Evolutionary conservation across 257 asterid genomes (phyloP), one percentile per base, ranked within the genome.

Genomic region (Lantana camara): DNA sequence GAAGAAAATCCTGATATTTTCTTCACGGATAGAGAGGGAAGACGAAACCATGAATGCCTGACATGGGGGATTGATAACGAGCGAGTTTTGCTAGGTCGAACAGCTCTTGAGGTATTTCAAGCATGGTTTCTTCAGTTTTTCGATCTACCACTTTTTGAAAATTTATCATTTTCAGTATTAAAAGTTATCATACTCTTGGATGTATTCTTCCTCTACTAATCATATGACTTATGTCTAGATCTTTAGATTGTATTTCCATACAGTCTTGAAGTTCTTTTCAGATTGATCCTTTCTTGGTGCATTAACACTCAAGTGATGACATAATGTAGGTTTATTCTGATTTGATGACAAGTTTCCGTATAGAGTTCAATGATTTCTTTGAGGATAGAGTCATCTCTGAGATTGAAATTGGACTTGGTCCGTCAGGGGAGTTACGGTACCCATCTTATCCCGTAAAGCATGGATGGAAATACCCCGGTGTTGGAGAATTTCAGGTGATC

Each of bases 391-490:
- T 80, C 29, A 84, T 90, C 57, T 68, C 88, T 50, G 90, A 81
- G 61, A 85, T 90, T 66, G 95, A 90, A 83, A 79, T 90, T 44
- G 97, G 97, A 57, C 85, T 90, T 37, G 97, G 97, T 53, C 83
- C 96, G 22, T 84, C 92, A 57, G 96, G 95, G 64, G 96, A 86
- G 73, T 73, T 89, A 48, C 87, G 95, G 0, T 89, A 84, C 69
- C 96, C 96, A 54, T 86, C 96, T 19, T 83, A 86, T 70, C 88
- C 96, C 23, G 88, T 86, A 46, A 79, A 80, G 45, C 83, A 79
- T 72, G 92, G 88, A 27, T 89, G 96, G 96, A 68, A 77, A 47
- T 86, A 89, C 76, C 94, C 94, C 30, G 96, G 95, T 37, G 80
- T 89, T 57, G 96, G 96, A 55, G 95, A 87, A 78, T 90, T 90